A percentile compares a stretch with the other conserved stretches of the same genome.
Evolutionary conservation across 2,329 filamentous ascomycete species (phyloP).

Genomic region (Talaromyces sp.): DNA sequence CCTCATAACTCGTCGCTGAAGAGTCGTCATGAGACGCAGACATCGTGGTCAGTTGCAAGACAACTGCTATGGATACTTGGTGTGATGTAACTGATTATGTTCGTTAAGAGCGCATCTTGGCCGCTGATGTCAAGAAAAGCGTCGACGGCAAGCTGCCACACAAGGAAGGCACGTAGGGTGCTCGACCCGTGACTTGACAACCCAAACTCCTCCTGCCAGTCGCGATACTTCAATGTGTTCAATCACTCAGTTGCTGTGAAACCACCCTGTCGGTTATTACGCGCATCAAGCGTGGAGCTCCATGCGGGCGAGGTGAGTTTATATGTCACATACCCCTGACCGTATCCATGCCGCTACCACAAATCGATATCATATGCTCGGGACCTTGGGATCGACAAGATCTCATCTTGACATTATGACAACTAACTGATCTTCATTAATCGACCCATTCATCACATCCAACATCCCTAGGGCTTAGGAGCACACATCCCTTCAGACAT

Average conservation of each 20-base stretch:
- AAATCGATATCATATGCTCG: neutral
- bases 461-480: neutral
- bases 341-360: neutral
- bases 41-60: slow-evolving; percentile 4
- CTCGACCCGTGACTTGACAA: neutral
- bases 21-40: neutral
- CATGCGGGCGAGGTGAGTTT: neutral
- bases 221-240: neutral
- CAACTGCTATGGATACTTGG: slow-evolving; percentile 8
- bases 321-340: neutral
- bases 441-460: neutral
- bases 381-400: neutral
- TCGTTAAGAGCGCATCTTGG: neutral
- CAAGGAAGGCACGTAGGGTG: neutral
- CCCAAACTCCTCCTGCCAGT: neutral
- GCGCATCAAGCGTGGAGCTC: neutral
- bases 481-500: no score
- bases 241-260: neutral
- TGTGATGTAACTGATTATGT: neutral
- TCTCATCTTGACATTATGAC: neutral
- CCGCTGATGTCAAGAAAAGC: neutral
- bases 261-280: neutral
- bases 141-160: neutral
- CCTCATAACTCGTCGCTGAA: slow-evolving; percentile 4
- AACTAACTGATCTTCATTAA: neutral